Conservation (phyloP, 805 yeast species). For the Grigorovia yakushimaensis region DNA sequence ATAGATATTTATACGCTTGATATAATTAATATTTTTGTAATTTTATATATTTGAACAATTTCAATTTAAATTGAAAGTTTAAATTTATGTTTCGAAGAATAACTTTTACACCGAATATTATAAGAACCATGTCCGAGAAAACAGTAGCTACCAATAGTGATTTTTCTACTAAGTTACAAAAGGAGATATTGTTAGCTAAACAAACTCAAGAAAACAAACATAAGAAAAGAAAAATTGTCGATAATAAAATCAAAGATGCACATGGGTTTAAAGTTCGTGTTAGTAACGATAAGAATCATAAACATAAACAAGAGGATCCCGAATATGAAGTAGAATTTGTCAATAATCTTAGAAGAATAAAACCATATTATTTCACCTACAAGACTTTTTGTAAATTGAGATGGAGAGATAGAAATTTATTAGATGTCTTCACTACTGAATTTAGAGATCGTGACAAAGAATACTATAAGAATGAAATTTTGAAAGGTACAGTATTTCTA, state of each 20-base stretch:
- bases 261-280: constrained; percentile 25
- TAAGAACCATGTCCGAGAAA: not conserved
- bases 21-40: not conserved
- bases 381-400: constrained; percentile 81
- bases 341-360: constrained; percentile 59
- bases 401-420: constrained; percentile 77
- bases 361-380: constrained; percentile 83
- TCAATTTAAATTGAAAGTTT: not conserved
- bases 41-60: not conserved
- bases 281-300: constrained; percentile 25
- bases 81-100: not conserved
- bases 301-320: constrained; percentile 48
- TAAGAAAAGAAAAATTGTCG: constrained; percentile 7
- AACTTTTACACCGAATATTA: not conserved
- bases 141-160: not conserved
- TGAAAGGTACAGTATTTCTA: constrained; percentile 60
- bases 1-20: not conserved
- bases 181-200: constrained; percentile 11
- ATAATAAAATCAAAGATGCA: constrained; percentile 16
- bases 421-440: constrained; percentile 74
- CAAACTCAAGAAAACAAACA: constrained; percentile 6
- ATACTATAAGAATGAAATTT: constrained; percentile 48
- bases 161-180: constrained; percentile 8
- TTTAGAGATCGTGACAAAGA: constrained; percentile 67
- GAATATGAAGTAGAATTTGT: constrained; percentile 48